Evolutionary conservation across 73 alveolate genomes (phyloP), one percentile per base, ranked within the genome.

Genomic region (Paramecium sexaurelia): DNA sequence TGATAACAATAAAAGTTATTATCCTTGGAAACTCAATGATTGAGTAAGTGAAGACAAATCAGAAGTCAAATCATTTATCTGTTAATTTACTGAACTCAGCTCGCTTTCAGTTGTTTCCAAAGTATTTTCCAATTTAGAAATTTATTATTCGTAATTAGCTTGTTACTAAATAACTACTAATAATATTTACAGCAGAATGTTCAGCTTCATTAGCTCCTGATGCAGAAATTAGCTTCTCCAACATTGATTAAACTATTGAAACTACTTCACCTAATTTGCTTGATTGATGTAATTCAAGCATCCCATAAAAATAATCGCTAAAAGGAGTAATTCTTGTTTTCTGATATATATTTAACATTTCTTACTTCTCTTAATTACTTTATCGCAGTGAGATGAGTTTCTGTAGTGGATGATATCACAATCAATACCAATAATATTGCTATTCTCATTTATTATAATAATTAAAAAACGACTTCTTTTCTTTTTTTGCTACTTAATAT

Each of bases 271-370:
- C 87, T n/a, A 73, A 73, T 73, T 73, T 73, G 29, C 57, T 39
- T 36, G 55, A 36, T 39, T 73, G 5, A 36, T 39, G 55, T n/a
- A 73, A 39, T 36, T 73, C 87, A 36, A 73, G 57, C 57, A 73
- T 36, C 32, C 87, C 87, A 33, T 73, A 39, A 36, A 73, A 73
- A 73, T 73, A 73, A 73, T 73, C 87, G 83, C 83, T 61, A 61
- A 61, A 61, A 29, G 83, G 83, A 11, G 83, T 61, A 45, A 61
- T 24, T 61, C 83, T 61, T 29, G 83, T 61, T 61, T 61, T 61
- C 83, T 61, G 20, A 7, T 10, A 29, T 26, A 61, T 61, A 29
- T 5, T 9, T 22, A 22, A 51, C 17, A 61, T 61, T 22, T 61
- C 20, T 29, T 61, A 61, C 83, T 61, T 61, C 83, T 61, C 83